Evolutionary conservation across 805 yeast species (phyloP), one percentile per base, ranked within the genome.

Genomic region (Candida taoyuanica): DNA sequence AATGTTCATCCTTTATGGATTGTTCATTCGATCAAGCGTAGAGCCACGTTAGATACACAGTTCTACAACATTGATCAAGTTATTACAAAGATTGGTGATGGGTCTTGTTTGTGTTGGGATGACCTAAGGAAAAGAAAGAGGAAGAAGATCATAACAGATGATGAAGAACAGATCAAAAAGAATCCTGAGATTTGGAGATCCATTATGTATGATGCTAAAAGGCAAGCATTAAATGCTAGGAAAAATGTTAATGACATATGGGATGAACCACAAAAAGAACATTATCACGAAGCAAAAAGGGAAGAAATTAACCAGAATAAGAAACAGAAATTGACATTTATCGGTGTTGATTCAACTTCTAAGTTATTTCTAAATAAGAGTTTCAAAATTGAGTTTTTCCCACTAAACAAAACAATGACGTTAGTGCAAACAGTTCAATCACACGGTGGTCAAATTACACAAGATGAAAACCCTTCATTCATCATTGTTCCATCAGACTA

Each of bases 321-420:
- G 31, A 33, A 31, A 20, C 30, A 31, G 13, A 36, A 39, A 13
- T 33, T 34, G 12, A 39, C 34, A 14, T 39, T 42, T 24, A 40
- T 37, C 29, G 17, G 14, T 3, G 20, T 21, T 12, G 44, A 40
- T 12, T 18, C 20, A 7, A 30, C 30, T 7, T 49, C 56, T 9
- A 42, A 34, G 8, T 12, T 81, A 4, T 75, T 81, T 42, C 32
- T 48, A 12, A 70, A 67, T 2, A 55, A 64, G 37, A 50, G 53
- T 8, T 78, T 82, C 49, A 46, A 60, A 9, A 52, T 72, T 8
- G 52, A 57, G 13, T 75, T 70, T 16, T 80, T 68, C 43, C 58
- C 60, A 7, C 42, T 52, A 1, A 53, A 57, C 7, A 71, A 77
- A 50, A 42, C 46, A 4, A 33, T 51, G 1, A 62, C 70, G 5